phyloP scores from a whole-genome alignment of 345 rosid genomes.

The Leavenworthia alabamica region DNA sequence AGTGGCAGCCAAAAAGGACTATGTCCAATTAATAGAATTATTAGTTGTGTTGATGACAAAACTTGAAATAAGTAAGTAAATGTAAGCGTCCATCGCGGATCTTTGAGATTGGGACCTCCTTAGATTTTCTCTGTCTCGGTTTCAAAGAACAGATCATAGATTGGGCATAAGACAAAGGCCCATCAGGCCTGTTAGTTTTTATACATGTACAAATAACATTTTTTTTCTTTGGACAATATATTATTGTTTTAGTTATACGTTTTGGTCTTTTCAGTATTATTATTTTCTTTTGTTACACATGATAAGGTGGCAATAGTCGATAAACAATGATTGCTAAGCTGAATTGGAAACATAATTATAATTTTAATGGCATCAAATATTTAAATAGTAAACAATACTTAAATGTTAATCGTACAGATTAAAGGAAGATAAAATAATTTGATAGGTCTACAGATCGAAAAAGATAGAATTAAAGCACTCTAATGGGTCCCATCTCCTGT shows the following conservation, averaged over 20 bases:
- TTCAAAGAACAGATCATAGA: background rate
- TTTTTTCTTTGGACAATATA: no score
- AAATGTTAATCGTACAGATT: constrained; percentile 49
- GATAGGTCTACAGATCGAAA: constrained; percentile 35
- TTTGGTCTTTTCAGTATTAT: background rate
- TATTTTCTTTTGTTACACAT: constrained; percentile 9
- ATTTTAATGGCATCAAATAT: constrained; percentile 13
- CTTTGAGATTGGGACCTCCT: constrained; percentile 25
- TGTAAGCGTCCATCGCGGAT: constrained; percentile 22
- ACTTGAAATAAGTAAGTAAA: constrained; percentile 8
- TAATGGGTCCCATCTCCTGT: constrained; percentile 55
- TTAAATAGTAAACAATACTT: constrained; percentile 31
- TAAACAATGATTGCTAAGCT: constrained; percentile 47
- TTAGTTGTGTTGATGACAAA: background rate
- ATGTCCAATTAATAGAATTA: background rate
- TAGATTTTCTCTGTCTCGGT: constrained; percentile 22
- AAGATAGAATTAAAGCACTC: constrained; percentile 62
- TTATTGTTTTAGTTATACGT: no score
- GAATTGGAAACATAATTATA: constrained; percentile 53
- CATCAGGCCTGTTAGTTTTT: background rate
- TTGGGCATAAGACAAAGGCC: background rate
- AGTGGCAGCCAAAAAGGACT: background rate
- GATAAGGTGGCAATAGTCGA: constrained; percentile 18
- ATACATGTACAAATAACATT: no score
- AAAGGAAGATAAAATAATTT: constrained; percentile 49